phyloP scores from a whole-genome alignment of 2,329 filamentous ascomycete genomes.

The Fonsecaea pedrosoi region DNA sequence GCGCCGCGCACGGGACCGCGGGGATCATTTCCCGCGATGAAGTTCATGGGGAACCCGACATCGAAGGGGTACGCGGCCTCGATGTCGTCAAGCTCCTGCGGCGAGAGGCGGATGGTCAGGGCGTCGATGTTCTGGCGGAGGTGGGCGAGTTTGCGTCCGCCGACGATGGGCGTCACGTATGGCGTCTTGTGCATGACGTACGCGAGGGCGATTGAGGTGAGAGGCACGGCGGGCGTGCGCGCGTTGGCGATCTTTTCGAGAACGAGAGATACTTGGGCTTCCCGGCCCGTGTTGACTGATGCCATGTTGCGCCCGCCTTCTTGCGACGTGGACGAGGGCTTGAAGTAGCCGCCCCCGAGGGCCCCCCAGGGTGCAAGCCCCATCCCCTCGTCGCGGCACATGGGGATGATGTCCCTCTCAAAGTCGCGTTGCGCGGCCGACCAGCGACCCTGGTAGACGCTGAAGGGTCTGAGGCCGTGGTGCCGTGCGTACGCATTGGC shows the following conservation, averaged over 20 bases:
- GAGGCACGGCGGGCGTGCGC: slow-evolving; percentile 25
- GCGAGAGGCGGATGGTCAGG: slow-evolving; percentile 57
- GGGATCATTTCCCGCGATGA: slow-evolving; percentile 42
- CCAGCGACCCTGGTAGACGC: slow-evolving; percentile 72
- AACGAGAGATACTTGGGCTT: slow-evolving; percentile 33
- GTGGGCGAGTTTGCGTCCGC: slow-evolving; percentile 61
- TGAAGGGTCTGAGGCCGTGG: slow-evolving; percentile 73
- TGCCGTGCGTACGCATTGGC: slow-evolving; percentile 67
- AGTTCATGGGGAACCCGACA: slow-evolving; percentile 60
- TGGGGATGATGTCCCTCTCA: slow-evolving; percentile 72
- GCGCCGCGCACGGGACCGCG: slow-evolving; percentile 19
- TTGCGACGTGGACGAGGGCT: not conserved
- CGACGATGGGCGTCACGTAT: slow-evolving; percentile 62
- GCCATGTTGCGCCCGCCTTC: slow-evolving; percentile 36
- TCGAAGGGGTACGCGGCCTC: slow-evolving; percentile 63
- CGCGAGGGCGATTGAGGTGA: slow-evolving; percentile 51
- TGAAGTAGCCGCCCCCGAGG: slow-evolving; percentile 60
- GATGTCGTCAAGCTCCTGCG: slow-evolving; percentile 62
- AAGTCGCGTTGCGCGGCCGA: slow-evolving; percentile 67
- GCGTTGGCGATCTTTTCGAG: slow-evolving; percentile 37
- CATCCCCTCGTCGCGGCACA: slow-evolving; percentile 69
- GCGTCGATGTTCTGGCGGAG: slow-evolving; percentile 63
- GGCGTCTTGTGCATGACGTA: slow-evolving; percentile 61
- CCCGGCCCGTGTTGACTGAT: slow-evolving; percentile 27
- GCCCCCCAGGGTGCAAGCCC: slow-evolving; percentile 63